Evolutionary conservation across 768 basidiomycete genomes (phyloP).

Genomic region (Clavulina sp.): DNA sequence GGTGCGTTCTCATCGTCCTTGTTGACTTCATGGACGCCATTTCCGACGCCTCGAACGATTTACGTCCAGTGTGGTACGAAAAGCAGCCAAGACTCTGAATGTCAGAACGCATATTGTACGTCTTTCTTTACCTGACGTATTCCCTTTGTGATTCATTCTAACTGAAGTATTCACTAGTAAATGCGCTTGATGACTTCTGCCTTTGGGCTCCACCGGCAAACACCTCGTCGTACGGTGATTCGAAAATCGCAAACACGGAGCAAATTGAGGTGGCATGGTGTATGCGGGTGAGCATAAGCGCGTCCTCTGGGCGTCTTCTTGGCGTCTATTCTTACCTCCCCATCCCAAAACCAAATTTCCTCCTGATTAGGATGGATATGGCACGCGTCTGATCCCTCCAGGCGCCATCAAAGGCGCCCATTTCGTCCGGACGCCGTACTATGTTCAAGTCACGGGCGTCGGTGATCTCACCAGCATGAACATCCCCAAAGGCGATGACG

Average conservation of each 20-base stretch:
- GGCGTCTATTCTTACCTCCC: neutral
- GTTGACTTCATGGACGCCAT: neutral
- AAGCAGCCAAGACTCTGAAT: conserved; percentile 37
- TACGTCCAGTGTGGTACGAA: conserved; percentile 42
- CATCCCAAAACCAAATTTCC: neutral
- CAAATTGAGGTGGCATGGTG: conserved; percentile 40
- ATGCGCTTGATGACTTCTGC: conserved; percentile 35
- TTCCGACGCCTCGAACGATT: neutral
- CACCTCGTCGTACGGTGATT: conserved; percentile 1
- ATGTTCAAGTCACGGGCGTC: conserved; percentile 24
- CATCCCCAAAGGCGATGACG: conserved; percentile 22
- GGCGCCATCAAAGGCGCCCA: conserved; percentile 25
- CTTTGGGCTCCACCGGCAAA: conserved; percentile 13
- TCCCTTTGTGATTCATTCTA: neutral
- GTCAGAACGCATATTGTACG: conserved; percentile 41
- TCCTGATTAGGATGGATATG: conserved; percentile 22
- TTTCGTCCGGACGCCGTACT: conserved; percentile 29
- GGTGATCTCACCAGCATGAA: conserved; percentile 27
- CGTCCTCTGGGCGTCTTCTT: neutral
- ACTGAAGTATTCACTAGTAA: neutral
- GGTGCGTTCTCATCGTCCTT: neutral
- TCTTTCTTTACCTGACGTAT: neutral
- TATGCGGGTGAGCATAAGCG: conserved; percentile 12
- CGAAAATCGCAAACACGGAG: conserved; percentile 17
- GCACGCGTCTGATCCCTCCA: conserved; percentile 26